Conservation (phyloP, 352 stramenopile genomes). For the Globisporangium paroecandrum region DNA sequence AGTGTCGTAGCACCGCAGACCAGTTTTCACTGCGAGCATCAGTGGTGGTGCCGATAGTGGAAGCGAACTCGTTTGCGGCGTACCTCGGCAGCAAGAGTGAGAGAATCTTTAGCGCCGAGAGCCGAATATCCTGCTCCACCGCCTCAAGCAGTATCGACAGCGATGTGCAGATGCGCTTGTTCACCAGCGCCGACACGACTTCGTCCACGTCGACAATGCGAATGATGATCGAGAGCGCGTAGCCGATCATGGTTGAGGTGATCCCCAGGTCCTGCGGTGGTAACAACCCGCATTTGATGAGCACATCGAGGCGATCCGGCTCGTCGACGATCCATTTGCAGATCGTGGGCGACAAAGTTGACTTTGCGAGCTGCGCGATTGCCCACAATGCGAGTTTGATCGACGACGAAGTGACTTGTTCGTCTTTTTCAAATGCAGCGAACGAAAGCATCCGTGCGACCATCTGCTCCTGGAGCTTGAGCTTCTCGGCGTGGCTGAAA, state of each 20-base stretch:
- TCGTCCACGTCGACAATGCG: slow-evolving; percentile 19
- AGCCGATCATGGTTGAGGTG: slow-evolving; percentile 29
- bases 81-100: slow-evolving; percentile 34
- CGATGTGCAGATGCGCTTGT: slow-evolving; percentile 38
- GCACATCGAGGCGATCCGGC: slow-evolving; percentile 26
- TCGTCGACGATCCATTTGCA: slow-evolving; percentile 36
- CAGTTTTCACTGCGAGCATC: slow-evolving; percentile 30
- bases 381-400: slow-evolving; percentile 44
- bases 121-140: slow-evolving; percentile 45
- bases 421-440: slow-evolving; percentile 30
- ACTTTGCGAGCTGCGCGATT: slow-evolving; percentile 37
- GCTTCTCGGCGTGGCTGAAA: slow-evolving; percentile 38
- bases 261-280: slow-evolving; percentile 29
- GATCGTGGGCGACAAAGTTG: slow-evolving; percentile 15
- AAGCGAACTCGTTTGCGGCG: background rate
- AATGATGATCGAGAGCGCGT: slow-evolving; percentile 43
- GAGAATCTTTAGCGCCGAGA: slow-evolving; percentile 43
- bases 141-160: slow-evolving; percentile 45
- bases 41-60: background rate
- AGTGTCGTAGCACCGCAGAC: slow-evolving; percentile 34
- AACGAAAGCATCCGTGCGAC: slow-evolving; percentile 45
- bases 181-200: slow-evolving; percentile 26
- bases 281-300: slow-evolving; percentile 36
- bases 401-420: slow-evolving; percentile 27
- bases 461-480: slow-evolving; percentile 29